Evolutionary conservation across 2,329 filamentous ascomycete species (phyloP).

Genomic region (Alternaria sp.): DNA sequence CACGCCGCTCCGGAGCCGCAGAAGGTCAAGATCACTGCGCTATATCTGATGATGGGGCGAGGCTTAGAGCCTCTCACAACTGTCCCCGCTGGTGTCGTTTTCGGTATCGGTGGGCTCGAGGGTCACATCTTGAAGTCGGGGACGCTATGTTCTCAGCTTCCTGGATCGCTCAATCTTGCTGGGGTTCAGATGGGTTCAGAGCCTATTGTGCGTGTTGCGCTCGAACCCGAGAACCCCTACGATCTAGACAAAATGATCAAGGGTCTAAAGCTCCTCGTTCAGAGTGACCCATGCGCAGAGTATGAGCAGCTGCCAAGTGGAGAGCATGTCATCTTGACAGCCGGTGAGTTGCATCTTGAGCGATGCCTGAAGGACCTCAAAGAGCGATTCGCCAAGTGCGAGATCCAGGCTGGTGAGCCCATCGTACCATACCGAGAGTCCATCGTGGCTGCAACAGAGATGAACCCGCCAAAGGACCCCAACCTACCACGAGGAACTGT

Average conservation of each 20-base stretch:
- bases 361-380: slow-evolving; percentile 90
- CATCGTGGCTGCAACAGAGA: slow-evolving; percentile 85
- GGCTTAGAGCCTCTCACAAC: slow-evolving; percentile 80
- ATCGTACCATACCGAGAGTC: slow-evolving; percentile 97
- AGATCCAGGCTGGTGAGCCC: slow-evolving; percentile 90
- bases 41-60: slow-evolving; percentile 96
- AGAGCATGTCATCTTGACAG: slow-evolving; percentile 93
- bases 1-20: slow-evolving; percentile 74
- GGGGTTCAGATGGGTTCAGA: slow-evolving; percentile 81
- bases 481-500: slow-evolving; percentile 85
- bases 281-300: slow-evolving; percentile 93
- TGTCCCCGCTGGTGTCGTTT: slow-evolving; percentile 92
- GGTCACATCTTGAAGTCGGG: slow-evolving; percentile 95
- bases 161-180: slow-evolving; percentile 88
- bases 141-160: slow-evolving; percentile 85
- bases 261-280: slow-evolving; percentile 83
- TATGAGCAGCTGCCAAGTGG: slow-evolving; percentile 93
- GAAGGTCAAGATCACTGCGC: slow-evolving; percentile 81
- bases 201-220: slow-evolving; percentile 91
- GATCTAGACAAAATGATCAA: slow-evolving; percentile 95
- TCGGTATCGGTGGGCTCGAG: slow-evolving; percentile 90
- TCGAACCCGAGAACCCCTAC: slow-evolving; percentile 90
- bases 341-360: slow-evolving; percentile 92
- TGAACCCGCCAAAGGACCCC: slow-evolving; percentile 85
- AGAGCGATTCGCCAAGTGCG: slow-evolving; percentile 90